Evolutionary conservation across 306 rosid species (phyloP).

Genomic region (Prunus kanzakura): DNA sequence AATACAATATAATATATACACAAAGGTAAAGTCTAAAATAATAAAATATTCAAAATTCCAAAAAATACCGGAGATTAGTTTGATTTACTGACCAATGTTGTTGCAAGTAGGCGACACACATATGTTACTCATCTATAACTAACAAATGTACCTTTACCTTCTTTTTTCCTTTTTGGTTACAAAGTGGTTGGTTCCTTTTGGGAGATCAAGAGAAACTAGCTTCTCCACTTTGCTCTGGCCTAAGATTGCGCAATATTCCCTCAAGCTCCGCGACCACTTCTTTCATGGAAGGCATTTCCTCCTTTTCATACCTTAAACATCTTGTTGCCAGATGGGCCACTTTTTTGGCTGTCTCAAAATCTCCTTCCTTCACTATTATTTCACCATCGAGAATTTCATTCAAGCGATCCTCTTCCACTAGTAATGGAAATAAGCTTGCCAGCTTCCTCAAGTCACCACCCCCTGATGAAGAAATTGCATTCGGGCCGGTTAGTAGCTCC

Average conservation of each 20-base stretch:
- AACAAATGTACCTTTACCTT: too few species aligned
- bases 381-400: not conserved
- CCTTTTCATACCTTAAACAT: not conserved
- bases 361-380: not conserved
- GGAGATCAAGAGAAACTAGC: too few species aligned
- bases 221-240: too few species aligned
- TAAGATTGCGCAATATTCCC: not conserved
- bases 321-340: not conserved
- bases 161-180: too few species aligned
- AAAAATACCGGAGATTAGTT: too few species aligned
- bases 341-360: not conserved
- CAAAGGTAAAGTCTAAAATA: too few species aligned
- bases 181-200: too few species aligned
- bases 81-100: too few species aligned
- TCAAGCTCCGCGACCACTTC: not conserved
- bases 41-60: too few species aligned
- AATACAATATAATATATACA: too few species aligned
- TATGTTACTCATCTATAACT: too few species aligned
- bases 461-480: not conserved
- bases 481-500: constrained; percentile 11
- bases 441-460: not conserved
- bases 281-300: not conserved
- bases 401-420: not conserved
- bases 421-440: not conserved
- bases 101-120: too few species aligned